Percentiles rank a stretch among this genome's conserved stretches.
Evolutionary conservation across 768 basidiomycete species (phyloP).

Genomic region (Hypholoma sublateritium): DNA sequence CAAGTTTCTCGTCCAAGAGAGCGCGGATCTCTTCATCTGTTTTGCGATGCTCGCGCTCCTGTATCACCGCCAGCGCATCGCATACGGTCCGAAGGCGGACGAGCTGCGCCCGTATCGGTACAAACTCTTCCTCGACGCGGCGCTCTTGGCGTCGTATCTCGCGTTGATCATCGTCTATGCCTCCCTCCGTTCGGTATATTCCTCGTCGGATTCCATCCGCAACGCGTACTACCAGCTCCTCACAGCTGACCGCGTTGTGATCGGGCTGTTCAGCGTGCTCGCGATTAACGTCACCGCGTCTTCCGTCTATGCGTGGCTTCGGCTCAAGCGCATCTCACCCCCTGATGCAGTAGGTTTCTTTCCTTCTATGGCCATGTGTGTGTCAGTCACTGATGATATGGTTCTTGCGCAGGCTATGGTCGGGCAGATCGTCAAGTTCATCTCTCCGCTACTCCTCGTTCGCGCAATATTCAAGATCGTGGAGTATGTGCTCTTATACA

Average conservation of each 20-base stretch:
- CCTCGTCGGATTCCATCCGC: neutral
- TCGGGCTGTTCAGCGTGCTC: neutral
- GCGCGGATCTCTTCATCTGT: constrained; percentile 1
- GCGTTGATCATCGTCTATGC: neutral
- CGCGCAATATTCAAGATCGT: constrained; percentile 1
- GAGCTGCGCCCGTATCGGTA: neutral
- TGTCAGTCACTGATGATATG: neutral
- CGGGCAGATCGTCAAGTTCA: constrained; percentile 1
- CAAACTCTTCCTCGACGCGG: constrained; percentile 1
- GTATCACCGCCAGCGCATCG: constrained; percentile 2
- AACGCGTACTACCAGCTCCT: neutral
- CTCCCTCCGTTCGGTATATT: constrained; percentile 2
- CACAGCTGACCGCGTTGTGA: neutral
- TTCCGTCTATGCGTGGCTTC: neutral
- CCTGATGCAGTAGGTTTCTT: neutral
- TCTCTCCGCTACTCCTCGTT: constrained; percentile 1
- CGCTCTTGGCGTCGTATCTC: neutral
- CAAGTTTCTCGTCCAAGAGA: neutral
- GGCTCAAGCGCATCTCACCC: neutral
- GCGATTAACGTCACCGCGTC: neutral
- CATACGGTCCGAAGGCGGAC: neutral
- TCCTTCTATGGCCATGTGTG: neutral
- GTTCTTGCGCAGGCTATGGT: neutral
- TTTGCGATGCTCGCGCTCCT: constrained; percentile 1
- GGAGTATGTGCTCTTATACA: neutral